Evolutionary conservation across 2,329 filamentous ascomycete genomes (phyloP).

Genomic region (Fusarium sulawesiense): DNA sequence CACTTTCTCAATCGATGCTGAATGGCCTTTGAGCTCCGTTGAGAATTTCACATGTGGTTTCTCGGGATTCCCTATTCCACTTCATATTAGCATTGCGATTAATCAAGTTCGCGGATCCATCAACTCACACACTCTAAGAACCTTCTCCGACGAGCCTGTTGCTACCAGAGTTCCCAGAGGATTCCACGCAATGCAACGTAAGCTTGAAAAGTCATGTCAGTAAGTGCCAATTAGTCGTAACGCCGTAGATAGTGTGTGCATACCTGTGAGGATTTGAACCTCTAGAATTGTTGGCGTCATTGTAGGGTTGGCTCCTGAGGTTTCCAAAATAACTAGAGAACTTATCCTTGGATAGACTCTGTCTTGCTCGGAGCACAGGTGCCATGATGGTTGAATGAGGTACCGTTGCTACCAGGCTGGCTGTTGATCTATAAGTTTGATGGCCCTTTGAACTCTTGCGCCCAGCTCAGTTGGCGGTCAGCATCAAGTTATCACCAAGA

Average conservation of each 20-base stretch:
- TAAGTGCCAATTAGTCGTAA: neutral
- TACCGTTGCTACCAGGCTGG: neutral
- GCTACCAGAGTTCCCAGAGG: constrained; percentile 85
- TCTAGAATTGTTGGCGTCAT: constrained; percentile 67
- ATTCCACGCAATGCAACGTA: constrained; percentile 90
- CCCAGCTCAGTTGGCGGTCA: constrained; percentile 5
- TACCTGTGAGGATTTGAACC: constrained; percentile 68
- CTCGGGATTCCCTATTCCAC: constrained; percentile 75
- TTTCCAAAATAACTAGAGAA: constrained; percentile 75
- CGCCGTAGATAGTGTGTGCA: constrained; percentile 41
- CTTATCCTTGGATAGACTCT: constrained; percentile 74
- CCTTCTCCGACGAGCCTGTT: constrained; percentile 78
- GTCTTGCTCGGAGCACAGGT: constrained; percentile 58
- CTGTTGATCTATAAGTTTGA: neutral
- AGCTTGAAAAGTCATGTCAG: constrained; percentile 56
- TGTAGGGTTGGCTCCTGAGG: constrained; percentile 78
- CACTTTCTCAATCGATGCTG: constrained; percentile 76
- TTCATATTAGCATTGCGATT: neutral
- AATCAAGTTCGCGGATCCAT: neutral
- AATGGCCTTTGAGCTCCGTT: constrained; percentile 78
- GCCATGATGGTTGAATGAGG: constrained; percentile 51
- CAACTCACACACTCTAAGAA: constrained; percentile 76
- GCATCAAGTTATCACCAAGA: neutral
- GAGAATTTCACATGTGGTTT: constrained; percentile 78
- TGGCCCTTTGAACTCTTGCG: neutral